Evolutionary conservation across 2,329 filamentous ascomycete genomes (phyloP).

Genomic region (Hymenoscyphus salicellus): DNA sequence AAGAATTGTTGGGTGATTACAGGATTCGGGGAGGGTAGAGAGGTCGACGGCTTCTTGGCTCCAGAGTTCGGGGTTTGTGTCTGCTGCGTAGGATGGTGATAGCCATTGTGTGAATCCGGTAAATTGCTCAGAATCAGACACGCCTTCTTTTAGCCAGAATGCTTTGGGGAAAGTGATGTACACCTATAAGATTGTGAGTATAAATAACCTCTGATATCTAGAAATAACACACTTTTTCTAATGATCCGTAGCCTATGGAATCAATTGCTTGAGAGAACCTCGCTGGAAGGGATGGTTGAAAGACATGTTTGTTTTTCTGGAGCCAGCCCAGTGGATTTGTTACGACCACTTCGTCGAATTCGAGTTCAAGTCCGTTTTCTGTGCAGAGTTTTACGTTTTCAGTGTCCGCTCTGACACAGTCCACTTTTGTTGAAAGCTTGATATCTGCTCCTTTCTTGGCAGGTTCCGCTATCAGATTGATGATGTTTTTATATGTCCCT

Average conservation of each 20-base stretch:
- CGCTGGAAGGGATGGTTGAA: slow-evolving; percentile 44
- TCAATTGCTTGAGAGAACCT: slow-evolving; percentile 46
- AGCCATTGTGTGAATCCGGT: slow-evolving; percentile 59
- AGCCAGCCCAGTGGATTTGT: slow-evolving; percentile 52
- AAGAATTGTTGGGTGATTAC: slow-evolving; percentile 61
- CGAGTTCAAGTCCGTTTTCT: slow-evolving; percentile 17
- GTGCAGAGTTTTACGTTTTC: slow-evolving; percentile 21
- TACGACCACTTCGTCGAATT: slow-evolving; percentile 46
- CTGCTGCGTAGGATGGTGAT: slow-evolving; percentile 52
- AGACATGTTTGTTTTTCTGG: slow-evolving; percentile 42
- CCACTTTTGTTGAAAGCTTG: slow-evolving; percentile 27
- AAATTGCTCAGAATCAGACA: slow-evolving; percentile 18
- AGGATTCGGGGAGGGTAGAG: slow-evolving; percentile 48
- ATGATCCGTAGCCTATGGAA: slow-evolving; percentile 45
- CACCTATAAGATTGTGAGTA: slow-evolving; percentile 24
- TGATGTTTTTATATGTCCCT: slow-evolving; percentile 34
- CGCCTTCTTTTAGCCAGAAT: slow-evolving; percentile 50
- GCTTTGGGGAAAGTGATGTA: slow-evolving; percentile 57
- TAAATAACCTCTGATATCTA: not conserved
- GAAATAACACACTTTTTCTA: slow-evolving; percentile 47
- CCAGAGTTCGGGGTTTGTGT: slow-evolving; percentile 52
- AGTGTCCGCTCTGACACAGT: slow-evolving; percentile 15
- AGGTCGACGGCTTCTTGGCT: slow-evolving; percentile 62
- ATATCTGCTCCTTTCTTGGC: slow-evolving; percentile 27
- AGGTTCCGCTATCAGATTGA: slow-evolving; percentile 30